A percentile compares a stretch with the other conserved stretches of the same genome.
Conservation (phyloP, 202 grass and related monocot species). For the Sporobolus alterniflorus region DNA sequence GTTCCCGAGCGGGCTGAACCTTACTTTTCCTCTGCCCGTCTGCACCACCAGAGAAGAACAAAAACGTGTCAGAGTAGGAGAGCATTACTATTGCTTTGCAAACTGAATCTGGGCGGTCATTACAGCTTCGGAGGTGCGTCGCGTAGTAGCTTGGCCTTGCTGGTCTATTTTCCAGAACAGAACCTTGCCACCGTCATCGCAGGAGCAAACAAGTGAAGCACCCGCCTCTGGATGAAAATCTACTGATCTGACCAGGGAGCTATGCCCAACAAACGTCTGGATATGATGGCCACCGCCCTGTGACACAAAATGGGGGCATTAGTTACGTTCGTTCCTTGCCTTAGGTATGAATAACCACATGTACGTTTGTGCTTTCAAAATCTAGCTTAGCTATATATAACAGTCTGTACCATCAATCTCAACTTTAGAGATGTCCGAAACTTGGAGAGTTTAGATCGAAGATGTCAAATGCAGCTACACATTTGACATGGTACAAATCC, state of each 20-base stretch:
- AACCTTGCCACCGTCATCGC: conserved; percentile 58
- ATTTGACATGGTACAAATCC: too few relatives aligned
- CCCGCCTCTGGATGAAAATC: conserved; percentile 59
- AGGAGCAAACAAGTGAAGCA: conserved; percentile 51
- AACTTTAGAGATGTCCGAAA: background rate
- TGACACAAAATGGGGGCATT: background rate
- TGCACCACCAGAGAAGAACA: conserved; percentile 32
- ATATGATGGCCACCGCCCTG: conserved; percentile 38
- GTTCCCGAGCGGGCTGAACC: conserved; percentile 57
- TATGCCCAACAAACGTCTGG: conserved; percentile 52
- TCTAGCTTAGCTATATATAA: too few relatives aligned
- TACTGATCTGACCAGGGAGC: conserved; percentile 50
- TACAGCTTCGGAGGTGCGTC: conserved; percentile 37
- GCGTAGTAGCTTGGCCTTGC: too few relatives aligned
- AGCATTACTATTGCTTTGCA: background rate
- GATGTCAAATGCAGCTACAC: too few relatives aligned
- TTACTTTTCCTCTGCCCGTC: conserved; percentile 56
- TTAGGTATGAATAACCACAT: background rate
- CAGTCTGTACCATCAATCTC: too few relatives aligned
- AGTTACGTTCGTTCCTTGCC: background rate
- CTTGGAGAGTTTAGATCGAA: background rate
- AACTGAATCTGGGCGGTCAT: background rate
- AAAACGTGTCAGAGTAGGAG: background rate
- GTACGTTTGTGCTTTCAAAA: background rate
- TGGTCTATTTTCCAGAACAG: conserved; percentile 51